Conservation (phyloP, 164 flowering plant species). For the Vitis labrusca region DNA sequence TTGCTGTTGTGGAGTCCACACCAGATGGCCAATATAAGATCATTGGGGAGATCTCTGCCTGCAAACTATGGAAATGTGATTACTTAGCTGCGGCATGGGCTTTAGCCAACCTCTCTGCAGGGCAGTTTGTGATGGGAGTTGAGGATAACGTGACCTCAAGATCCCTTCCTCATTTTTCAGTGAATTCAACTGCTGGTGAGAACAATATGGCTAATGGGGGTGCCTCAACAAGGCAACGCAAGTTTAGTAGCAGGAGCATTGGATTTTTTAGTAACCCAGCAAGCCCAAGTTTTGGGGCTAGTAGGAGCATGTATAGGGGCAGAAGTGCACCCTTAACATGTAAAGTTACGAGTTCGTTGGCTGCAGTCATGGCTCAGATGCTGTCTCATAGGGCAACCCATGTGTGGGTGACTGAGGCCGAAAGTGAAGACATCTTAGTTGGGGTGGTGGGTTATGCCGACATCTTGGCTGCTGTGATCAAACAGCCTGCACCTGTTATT, state of each 20-base stretch:
- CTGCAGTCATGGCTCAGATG: slow-evolving; percentile 99
- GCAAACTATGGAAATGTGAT: slow-evolving; percentile 88
- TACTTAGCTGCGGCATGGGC: slow-evolving; percentile 94
- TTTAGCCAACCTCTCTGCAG: slow-evolving; percentile 86
- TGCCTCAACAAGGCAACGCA: slow-evolving; percentile 35
- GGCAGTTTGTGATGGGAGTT: slow-evolving; percentile 96
- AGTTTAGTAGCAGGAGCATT: slow-evolving; percentile 76
- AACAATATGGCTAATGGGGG: slow-evolving; percentile 19
- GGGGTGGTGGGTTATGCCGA: slow-evolving; percentile 89
- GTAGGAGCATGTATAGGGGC: slow-evolving; percentile 83
- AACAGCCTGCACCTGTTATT: slow-evolving; percentile 30
- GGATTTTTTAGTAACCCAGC: slow-evolving; percentile 63
- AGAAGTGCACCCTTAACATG: slow-evolving; percentile 92
- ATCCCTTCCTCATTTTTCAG: slow-evolving; percentile 35
- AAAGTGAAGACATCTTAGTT: slow-evolving; percentile 65
- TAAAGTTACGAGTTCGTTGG: slow-evolving; percentile 73
- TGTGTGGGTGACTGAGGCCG: slow-evolving; percentile 91
- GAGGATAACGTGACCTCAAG: slow-evolving; percentile 55
- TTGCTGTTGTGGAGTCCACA: slow-evolving; percentile 73
- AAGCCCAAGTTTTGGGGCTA: slow-evolving; percentile 37
- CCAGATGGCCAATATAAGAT: slow-evolving; percentile 57
- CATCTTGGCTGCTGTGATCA: slow-evolving; percentile 72
- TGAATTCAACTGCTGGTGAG: slow-evolving; percentile 23
- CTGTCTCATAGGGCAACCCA: slow-evolving; percentile 89
- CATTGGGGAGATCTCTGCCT: slow-evolving; percentile 90